Percentiles rank a stretch among this genome's conserved stretches.
These are phyloP conservation scores for Rutstroemia sp. DNA, from an alignment of 2,329 filamentous ascomycete genomes.

Conservation along the genomic window DNA sequence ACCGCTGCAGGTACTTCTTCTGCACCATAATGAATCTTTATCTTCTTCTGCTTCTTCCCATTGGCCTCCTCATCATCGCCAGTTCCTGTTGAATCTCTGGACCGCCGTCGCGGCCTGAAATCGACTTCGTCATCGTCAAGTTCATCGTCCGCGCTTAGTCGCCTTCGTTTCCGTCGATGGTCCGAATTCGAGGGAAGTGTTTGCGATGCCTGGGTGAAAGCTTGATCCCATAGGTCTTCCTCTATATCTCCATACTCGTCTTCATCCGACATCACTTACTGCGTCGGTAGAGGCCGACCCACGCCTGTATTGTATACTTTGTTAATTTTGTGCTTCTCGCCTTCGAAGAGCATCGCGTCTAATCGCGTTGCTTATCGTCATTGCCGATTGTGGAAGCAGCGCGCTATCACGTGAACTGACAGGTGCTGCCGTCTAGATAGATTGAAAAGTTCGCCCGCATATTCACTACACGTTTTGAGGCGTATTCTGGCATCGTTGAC, in stretches of 20 bases:
- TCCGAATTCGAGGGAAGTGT: slow-evolving; percentile 1
- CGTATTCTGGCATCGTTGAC: too few species aligned
- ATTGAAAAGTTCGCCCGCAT: too few species aligned
- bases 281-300: too few species aligned
- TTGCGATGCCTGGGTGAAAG: slow-evolving; percentile 10
- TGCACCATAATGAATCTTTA: slow-evolving; percentile 24
- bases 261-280: slow-evolving; percentile 1
- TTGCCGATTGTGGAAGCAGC: background rate
- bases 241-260: slow-evolving; percentile 10
- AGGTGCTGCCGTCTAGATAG: too few species aligned
- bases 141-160: background rate
- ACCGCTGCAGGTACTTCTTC: slow-evolving; percentile 20
- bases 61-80: slow-evolving; percentile 17
- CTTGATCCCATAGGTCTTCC: slow-evolving; percentile 7
- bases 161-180: slow-evolving; percentile 7
- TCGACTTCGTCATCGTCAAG: background rate
- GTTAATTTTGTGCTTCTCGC: background rate
- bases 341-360: background rate
- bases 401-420: background rate
- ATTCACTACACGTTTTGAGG: too few species aligned
- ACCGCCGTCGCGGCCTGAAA: slow-evolving; percentile 7
- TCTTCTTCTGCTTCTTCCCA: slow-evolving; percentile 25
- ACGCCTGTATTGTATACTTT: too few species aligned
- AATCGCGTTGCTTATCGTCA: slow-evolving; percentile 4
- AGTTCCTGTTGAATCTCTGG: slow-evolving; percentile 12